These are phyloP conservation scores for Aphanoascus verrucosus DNA, from an alignment of 2,329 filamentous ascomycete genomes.

Conservation along the genomic window DNA sequence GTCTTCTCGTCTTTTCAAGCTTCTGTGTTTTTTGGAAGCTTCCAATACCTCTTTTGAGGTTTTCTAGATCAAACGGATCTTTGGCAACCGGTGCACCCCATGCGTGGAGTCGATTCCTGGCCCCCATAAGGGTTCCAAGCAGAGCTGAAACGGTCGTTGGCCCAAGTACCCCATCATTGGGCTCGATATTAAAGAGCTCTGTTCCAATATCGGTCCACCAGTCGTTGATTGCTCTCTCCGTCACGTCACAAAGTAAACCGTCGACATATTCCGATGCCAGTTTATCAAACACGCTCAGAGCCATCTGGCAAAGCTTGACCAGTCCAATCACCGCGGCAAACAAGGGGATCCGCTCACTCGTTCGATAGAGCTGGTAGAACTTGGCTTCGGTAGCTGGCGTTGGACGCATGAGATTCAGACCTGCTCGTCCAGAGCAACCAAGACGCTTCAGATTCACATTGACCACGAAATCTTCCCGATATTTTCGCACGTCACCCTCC, in stretches of 20 bases:
- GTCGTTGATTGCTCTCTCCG: slow-evolving; percentile 77
- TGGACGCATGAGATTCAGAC: slow-evolving; percentile 67
- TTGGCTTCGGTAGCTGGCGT: slow-evolving; percentile 76
- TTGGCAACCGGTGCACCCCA: slow-evolving; percentile 75
- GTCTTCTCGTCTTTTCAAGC: slow-evolving; percentile 60
- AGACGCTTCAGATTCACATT: slow-evolving; percentile 90
- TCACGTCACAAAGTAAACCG: slow-evolving; percentile 83
- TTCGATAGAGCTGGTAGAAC: slow-evolving; percentile 82
- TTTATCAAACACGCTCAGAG: slow-evolving; percentile 77
- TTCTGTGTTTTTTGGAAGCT: slow-evolving; percentile 87
- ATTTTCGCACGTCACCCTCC: slow-evolving; percentile 68
- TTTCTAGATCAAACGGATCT: slow-evolving; percentile 78
- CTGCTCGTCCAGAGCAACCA: slow-evolving; percentile 81
- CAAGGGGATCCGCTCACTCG: slow-evolving; percentile 69
- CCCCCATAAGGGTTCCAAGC: slow-evolving; percentile 78
- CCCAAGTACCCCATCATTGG: slow-evolving; percentile 81
- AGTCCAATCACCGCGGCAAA: slow-evolving; percentile 73
- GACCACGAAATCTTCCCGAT: slow-evolving; percentile 77
- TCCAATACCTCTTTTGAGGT: slow-evolving; percentile 70
- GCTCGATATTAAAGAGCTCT: slow-evolving; percentile 86
- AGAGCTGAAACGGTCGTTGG: slow-evolving; percentile 84
- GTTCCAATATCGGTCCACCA: slow-evolving; percentile 95
- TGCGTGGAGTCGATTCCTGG: slow-evolving; percentile 77
- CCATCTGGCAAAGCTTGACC: slow-evolving; percentile 82
- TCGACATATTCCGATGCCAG: slow-evolving; percentile 83